phyloP scores from a whole-genome alignment of 2,329 filamentous ascomycete species.

The Leptographium wingfieldii region DNA sequence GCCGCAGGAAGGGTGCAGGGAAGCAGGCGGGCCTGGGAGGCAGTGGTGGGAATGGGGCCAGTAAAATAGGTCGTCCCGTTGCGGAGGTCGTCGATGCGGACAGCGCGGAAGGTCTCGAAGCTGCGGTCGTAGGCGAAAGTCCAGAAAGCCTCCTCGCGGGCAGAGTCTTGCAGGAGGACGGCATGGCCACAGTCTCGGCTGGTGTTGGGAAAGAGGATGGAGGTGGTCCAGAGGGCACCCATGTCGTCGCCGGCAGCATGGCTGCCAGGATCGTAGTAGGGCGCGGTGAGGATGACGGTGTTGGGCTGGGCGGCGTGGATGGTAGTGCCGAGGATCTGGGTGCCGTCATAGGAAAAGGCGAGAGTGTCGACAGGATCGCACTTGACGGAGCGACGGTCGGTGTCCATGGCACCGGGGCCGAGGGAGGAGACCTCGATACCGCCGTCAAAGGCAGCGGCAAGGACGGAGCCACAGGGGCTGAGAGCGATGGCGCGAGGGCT shows the following conservation, averaged over 20 bases:
- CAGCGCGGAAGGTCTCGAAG: conserved; percentile 66
- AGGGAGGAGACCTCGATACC: conserved; percentile 82
- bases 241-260: conserved; percentile 54
- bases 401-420: conserved; percentile 46
- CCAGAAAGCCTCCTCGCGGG: conserved; percentile 56
- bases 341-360: conserved; percentile 65
- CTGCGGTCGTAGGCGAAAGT: conserved; percentile 66
- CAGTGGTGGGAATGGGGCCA: conserved; percentile 45
- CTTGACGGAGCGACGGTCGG: conserved; percentile 63
- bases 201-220: conserved; percentile 73
- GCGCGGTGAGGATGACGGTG: conserved; percentile 66
- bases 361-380: conserved; percentile 64
- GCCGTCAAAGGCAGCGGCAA: conserved; percentile 75
- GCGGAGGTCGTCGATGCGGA: conserved; percentile 60
- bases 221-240: conserved; percentile 71
- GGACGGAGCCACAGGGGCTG: conserved; percentile 67
- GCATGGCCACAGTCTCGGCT: conserved; percentile 69
- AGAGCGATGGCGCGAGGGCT: conserved; percentile 66
- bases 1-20: conserved; percentile 59
- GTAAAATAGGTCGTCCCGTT: conserved; percentile 73
- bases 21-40: conserved; percentile 43
- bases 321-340: conserved; percentile 66
- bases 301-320: conserved; percentile 49
- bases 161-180: conserved; percentile 50
- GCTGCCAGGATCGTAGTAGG: conserved; percentile 63